phyloP scores from a whole-genome alignment of 2,329 filamentous ascomycete species.

The Lasiodiplodia theobromae region DNA sequence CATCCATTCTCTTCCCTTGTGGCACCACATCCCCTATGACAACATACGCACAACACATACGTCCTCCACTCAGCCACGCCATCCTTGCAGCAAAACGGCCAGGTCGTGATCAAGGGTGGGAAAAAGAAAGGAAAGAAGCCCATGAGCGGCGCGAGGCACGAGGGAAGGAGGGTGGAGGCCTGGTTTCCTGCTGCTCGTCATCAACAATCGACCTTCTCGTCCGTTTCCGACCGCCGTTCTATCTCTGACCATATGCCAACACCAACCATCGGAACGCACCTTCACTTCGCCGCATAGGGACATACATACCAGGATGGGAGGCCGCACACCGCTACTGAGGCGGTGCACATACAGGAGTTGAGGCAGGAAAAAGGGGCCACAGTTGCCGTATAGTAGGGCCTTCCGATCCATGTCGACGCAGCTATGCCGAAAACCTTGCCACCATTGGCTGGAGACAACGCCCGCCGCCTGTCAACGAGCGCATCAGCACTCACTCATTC shows the following conservation, averaged over 20 bases:
- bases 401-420: not conserved
- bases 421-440: not conserved
- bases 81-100: not conserved
- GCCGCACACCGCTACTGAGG: not conserved
- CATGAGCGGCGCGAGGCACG: not conserved
- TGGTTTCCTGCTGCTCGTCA: not conserved
- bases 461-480: not conserved
- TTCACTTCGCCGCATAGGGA: not conserved
- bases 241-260: not conserved
- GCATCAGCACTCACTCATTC: not conserved
- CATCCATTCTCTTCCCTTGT: slow-evolving; percentile 5
- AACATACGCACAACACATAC: not conserved
- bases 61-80: not conserved
- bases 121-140: slow-evolving; percentile 16
- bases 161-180: not conserved
- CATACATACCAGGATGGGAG: not conserved
- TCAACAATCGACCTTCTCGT: not conserved
- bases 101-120: not conserved
- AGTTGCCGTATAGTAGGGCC: not conserved
- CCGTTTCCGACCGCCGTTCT: not conserved
- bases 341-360: not conserved
- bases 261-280: not conserved
- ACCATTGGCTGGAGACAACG: not conserved
- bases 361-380: not conserved
- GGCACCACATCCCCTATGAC: slow-evolving; percentile 1